Evolutionary conservation across 2,329 filamentous ascomycete genomes (phyloP).

Genomic region (Neoscytalidium dimidiatum): DNA sequence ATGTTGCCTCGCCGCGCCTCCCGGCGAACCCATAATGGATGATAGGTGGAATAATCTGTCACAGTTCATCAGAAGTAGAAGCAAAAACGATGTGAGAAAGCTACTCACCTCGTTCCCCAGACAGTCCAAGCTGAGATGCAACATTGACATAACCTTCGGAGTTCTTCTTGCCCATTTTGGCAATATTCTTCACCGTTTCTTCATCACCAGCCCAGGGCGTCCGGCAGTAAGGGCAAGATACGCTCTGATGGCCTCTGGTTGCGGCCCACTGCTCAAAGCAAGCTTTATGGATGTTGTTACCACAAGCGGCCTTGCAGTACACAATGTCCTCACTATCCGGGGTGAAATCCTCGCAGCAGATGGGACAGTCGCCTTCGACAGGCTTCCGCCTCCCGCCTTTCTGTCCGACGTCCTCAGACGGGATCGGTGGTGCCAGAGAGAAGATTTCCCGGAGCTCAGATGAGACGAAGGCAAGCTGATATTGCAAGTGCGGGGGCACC

Average conservation of each 20-base stretch:
- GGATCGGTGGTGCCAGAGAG: conserved; percentile 52
- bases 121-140: conserved; percentile 61
- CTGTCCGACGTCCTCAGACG: conserved; percentile 39
- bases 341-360: conserved; percentile 61
- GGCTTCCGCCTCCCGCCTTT: conserved; percentile 57
- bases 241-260: conserved; percentile 30
- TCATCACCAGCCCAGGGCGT: conserved; percentile 56
- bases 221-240: conserved; percentile 65
- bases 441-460: conserved; percentile 61
- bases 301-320: conserved; percentile 59
- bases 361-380: conserved; percentile 63
- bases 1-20: conserved; percentile 18
- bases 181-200: conserved; percentile 47
- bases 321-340: conserved; percentile 38
- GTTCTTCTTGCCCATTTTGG: conserved; percentile 43
- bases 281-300: conserved; percentile 56
- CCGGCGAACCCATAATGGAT: conserved; percentile 23
- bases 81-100: neutral
- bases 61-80: neutral
- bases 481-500: conserved; percentile 56
- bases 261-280: conserved; percentile 54
- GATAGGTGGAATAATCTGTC: conserved; percentile 26
- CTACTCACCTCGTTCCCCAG: conserved; percentile 49
- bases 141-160: conserved; percentile 65
- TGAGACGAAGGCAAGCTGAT: conserved; percentile 62